These are phyloP conservation scores for Boletus subparvulus DNA, from an alignment of 768 basidiomycete genomes.

Conservation along the genomic window DNA sequence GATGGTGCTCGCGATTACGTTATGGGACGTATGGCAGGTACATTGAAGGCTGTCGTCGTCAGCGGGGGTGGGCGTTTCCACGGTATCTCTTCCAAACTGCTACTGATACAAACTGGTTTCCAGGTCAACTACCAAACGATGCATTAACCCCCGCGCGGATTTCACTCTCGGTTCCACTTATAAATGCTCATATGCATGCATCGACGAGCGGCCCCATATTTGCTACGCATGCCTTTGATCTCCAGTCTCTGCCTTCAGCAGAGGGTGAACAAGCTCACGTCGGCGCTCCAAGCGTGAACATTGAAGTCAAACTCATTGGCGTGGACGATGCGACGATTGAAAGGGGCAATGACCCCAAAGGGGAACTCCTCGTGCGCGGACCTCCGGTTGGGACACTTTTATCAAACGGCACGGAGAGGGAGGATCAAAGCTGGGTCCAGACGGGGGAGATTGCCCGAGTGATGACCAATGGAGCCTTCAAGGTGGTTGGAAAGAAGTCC, in stretches of 20 bases:
- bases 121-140: slow-evolving; percentile 52
- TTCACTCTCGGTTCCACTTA: slow-evolving; percentile 73
- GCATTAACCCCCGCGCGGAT: slow-evolving; percentile 64
- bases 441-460: slow-evolving; percentile 47
- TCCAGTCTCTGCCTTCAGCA: slow-evolving; percentile 65
- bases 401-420: slow-evolving; percentile 39
- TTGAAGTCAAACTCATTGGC: slow-evolving; percentile 77
- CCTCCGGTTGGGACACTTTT: slow-evolving; percentile 66
- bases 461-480: slow-evolving; percentile 69
- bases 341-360: slow-evolving; percentile 62
- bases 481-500: slow-evolving; percentile 21
- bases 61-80: slow-evolving; percentile 57
- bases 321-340: slow-evolving; percentile 68
- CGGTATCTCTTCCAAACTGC: neutral
- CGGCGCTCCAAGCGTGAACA: slow-evolving; percentile 82
- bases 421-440: slow-evolving; percentile 43
- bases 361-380: slow-evolving; percentile 63
- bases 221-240: slow-evolving; percentile 80
- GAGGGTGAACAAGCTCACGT: slow-evolving; percentile 43
- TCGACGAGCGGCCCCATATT: slow-evolving; percentile 75
- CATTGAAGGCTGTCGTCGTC: slow-evolving; percentile 66
- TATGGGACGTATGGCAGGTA: slow-evolving; percentile 58
- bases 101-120: neutral
- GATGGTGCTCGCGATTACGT: slow-evolving; percentile 60
- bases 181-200: slow-evolving; percentile 61